Percentiles rank a stretch among this genome's conserved stretches.
phyloP scores from a whole-genome alignment of 2,329 filamentous ascomycete genomes.

The Paracoccidioides lutzii region DNA sequence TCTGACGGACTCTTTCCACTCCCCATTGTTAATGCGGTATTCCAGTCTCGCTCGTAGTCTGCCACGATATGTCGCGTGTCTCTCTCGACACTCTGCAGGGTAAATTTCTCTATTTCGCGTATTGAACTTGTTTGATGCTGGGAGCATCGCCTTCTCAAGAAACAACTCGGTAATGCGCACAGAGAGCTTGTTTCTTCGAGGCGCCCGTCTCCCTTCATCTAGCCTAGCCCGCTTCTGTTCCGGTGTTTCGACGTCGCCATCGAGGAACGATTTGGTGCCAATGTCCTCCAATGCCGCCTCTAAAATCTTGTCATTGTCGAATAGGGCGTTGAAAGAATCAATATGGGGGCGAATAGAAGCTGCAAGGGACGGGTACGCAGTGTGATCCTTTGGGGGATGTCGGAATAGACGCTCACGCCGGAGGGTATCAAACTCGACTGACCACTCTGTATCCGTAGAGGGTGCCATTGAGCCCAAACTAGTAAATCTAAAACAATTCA shows the following conservation, averaged over 20 bases:
- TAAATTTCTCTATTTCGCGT: slow-evolving; percentile 69
- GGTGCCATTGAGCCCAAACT: slow-evolving; percentile 35
- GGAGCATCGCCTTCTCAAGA: slow-evolving; percentile 68
- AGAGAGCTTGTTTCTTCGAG: slow-evolving; percentile 57
- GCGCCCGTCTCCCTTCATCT: slow-evolving; percentile 42
- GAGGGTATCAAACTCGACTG: slow-evolving; percentile 72
- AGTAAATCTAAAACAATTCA: neutral
- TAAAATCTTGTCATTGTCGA: slow-evolving; percentile 59
- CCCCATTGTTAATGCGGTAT: slow-evolving; percentile 74
- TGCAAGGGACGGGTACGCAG: slow-evolving; percentile 76
- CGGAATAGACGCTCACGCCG: slow-evolving; percentile 79
- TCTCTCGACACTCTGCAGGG: slow-evolving; percentile 85
- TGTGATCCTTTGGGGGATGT: slow-evolving; percentile 74
- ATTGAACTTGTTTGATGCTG: slow-evolving; percentile 70
- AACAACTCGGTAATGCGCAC: slow-evolving; percentile 70
- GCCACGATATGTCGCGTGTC: slow-evolving; percentile 82
- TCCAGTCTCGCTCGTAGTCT: slow-evolving; percentile 73
- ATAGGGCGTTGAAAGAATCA: slow-evolving; percentile 87
- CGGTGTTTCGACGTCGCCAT: slow-evolving; percentile 48
- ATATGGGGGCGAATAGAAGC: slow-evolving; percentile 83
- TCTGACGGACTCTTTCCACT: slow-evolving; percentile 67
- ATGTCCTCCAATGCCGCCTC: slow-evolving; percentile 74
- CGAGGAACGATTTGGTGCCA: slow-evolving; percentile 74
- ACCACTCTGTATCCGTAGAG: slow-evolving; percentile 59
- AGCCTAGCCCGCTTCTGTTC: slow-evolving; percentile 26